Evolutionary conservation across 228 moss, liverwort and hornwort species (phyloP), one percentile per base, ranked within the genome.

Genomic region (Sphagnum fallax): DNA sequence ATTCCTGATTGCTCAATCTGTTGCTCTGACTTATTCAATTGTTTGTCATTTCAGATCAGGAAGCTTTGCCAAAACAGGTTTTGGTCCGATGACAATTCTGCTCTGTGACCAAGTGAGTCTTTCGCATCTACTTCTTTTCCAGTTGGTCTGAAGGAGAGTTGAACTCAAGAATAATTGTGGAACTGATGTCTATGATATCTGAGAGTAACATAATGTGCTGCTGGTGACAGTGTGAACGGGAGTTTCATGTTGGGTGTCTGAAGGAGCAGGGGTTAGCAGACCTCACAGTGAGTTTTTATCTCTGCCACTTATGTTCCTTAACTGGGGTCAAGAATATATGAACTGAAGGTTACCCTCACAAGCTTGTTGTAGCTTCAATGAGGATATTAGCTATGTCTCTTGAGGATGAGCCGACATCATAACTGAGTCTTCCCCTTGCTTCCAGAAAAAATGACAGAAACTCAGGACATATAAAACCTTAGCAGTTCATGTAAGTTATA

Each of bases 241-340:
- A 97, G 68, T 97, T 83, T 69, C 97, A 97, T 77, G 97, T 97
- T 52, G 97, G 97, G 49, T 97, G 97, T 76, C 82, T 97, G 71
- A 97, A 90, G 76, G 82, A 91, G 69, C 97, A 97, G 71, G 93
- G 93, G 18, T 73, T 97, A 48, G 97, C 88, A 67, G 88, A 97
- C 76, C 79, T 97, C 15, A 90, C 84, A 90, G 97, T 97, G 73
- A 79, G 74, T 70, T 8, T n/a, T 10, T 10, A 6, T 8, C 53
- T 49, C 16, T 50, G 8, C 62, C 16, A 47, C 15, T 4, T 62
- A 47, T 15, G 15, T 47, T 32, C 32, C 32, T 32, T 1, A 1
- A 32, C 32, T 3, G 32, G 32, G 32, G 32, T 32, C 32, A 32
- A 32, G 32, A 32, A 32, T 32, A 32, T 32, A 32, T 32, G 32